Base-by-base conservation (phyloP, 2,329 filamentous ascomycete species). In the Ilyonectria sp. region DNA sequence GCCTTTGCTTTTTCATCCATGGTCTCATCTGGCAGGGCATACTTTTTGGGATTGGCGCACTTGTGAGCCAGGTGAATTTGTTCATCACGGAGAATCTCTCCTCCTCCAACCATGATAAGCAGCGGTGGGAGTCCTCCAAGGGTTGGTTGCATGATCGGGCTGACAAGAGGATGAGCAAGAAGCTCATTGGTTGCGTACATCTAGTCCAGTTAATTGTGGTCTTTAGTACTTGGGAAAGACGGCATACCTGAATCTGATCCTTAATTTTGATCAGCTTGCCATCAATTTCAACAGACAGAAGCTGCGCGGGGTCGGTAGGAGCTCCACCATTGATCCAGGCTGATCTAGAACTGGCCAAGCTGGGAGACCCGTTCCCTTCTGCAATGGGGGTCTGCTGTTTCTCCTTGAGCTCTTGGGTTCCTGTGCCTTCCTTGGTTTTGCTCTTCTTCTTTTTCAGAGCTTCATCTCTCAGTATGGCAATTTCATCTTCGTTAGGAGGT, bases 41-140 rank as follows among this genome's bases (percentile, higher is more conserved):
- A 98, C 66, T 89, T 88, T 26, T 86, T 79, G 0, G 96, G 96
- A 71, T 97, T 90, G 13, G 96, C 95, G 47, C 94, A 95, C 81
- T 98, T 98, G 80, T 99, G 96, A 0, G 95, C 96, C 15, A 98
- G 77, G 71, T 97, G 98, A 59, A 98, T 93, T 77, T 98, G 96
- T 80, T 99, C 96, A 75, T 99, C 96, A 13, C 94, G 90, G 19
- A 99, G 86, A 56, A 97, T 87, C 79, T 99, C 96, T 1, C 93
- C 95, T 6, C 95, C 95, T 4, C 95, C 96, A 1, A 92, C 91
- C 77, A 97, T 90, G 49, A 99, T 92, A 6, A 97, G 86, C 31
- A 98, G 83, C 0, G 96, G 96, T 0, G 95, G 95, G 4, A 99
- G 86, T 0, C 96, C 96, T 47, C 96, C 96, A 0, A 99, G 86